Evolutionary conservation across 441 rosid genomes (phyloP).

Genomic region (Mallotus japonicus): DNA sequence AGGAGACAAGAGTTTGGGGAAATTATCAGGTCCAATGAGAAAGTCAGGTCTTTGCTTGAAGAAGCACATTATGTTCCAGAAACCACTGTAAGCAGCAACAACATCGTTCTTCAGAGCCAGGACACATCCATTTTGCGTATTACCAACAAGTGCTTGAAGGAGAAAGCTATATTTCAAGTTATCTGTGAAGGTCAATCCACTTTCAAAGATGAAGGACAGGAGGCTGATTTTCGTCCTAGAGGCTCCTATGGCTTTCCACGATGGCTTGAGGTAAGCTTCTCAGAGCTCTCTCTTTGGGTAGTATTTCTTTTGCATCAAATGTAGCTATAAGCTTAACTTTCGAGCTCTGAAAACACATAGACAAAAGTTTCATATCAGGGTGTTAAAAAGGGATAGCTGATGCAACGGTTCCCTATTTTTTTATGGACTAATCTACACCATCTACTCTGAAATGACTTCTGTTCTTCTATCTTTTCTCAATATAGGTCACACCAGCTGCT

Average conservation of each 20-base stretch:
- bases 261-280: conserved; percentile 84
- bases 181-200: conserved; percentile 66
- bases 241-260: conserved; percentile 81
- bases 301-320: not conserved
- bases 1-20: conserved; percentile 78
- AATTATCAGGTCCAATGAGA: conserved; percentile 58
- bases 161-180: conserved; percentile 59
- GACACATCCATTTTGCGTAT: conserved; percentile 61
- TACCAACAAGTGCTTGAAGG: conserved; percentile 63
- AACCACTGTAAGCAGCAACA: conserved; percentile 55
- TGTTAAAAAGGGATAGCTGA: no score
- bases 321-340: not conserved
- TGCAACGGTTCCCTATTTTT: not conserved
- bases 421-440: not conserved
- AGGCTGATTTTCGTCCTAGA: conserved; percentile 50
- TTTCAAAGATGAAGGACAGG: conserved; percentile 57
- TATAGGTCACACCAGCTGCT: conserved; percentile 81
- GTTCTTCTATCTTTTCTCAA: not conserved
- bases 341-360: not conserved
- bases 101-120: conserved; percentile 73
- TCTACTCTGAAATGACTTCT: not conserved
- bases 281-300: not conserved
- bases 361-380: not conserved
- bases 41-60: conserved; percentile 48
- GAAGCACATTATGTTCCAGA: conserved; percentile 70